These are phyloP conservation scores for Podospora comata DNA, from an alignment of 495 filamentous ascomycete species.

Conservation along the genomic window DNA sequence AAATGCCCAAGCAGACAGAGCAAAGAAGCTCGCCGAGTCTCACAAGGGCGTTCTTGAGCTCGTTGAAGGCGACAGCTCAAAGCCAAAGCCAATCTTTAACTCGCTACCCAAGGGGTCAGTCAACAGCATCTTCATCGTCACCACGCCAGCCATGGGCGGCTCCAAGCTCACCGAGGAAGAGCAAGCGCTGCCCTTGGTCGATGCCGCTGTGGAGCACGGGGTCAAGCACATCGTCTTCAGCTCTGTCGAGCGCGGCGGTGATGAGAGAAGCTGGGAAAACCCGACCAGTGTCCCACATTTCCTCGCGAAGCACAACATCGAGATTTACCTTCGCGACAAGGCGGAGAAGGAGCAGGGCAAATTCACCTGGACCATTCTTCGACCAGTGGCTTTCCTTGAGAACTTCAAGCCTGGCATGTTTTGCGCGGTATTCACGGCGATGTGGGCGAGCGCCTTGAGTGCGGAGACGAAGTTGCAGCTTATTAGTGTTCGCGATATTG, in stretches of 20 bases:
- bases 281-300: conserved; percentile 64
- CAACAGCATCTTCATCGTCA: conserved; percentile 51
- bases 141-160: conserved; percentile 29
- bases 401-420: conserved; percentile 52
- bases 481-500: conserved; percentile 60
- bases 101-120: conserved; percentile 44
- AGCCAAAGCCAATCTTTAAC: conserved; percentile 52
- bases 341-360: conserved; percentile 33
- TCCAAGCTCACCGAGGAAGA: conserved; percentile 47
- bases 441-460: conserved; percentile 42
- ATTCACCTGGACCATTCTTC: conserved; percentile 54
- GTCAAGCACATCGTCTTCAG: conserved; percentile 60
- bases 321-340: conserved; percentile 53
- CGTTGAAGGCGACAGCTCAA: conserved; percentile 55
- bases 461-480: conserved; percentile 54
- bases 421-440: conserved; percentile 56
- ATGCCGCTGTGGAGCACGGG: conserved; percentile 49
- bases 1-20: conserved; percentile 50
- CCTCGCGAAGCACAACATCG: conserved; percentile 60
- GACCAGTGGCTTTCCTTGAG: conserved; percentile 65
- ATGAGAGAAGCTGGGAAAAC: conserved; percentile 48
- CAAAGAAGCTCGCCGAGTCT: conserved; percentile 46
- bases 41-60: conserved; percentile 44
- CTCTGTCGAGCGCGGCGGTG: conserved; percentile 66
- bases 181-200: conserved; percentile 62